Conservation (phyloP, 2,329 filamentous ascomycete genomes). For the Talaromyces amestolkiae region DNA sequence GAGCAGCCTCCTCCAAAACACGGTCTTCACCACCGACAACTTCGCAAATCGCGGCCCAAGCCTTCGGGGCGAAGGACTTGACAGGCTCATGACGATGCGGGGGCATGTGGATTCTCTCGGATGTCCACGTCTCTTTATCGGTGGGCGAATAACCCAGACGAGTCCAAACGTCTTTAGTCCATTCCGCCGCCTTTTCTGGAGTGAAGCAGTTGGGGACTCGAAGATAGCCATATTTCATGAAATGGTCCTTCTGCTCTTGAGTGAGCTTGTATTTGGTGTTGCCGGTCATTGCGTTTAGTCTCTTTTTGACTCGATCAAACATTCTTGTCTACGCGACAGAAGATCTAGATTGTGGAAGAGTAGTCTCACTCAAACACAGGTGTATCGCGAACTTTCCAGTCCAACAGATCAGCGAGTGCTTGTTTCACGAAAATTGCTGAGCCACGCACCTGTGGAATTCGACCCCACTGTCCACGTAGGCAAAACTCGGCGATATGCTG, state of each 20-base stretch:
- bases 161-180: slow-evolving; percentile 58
- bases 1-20: slow-evolving; percentile 48
- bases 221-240: slow-evolving; percentile 56
- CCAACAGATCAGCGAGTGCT: neutral
- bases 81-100: slow-evolving; percentile 56
- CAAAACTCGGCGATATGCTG: neutral
- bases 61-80: slow-evolving; percentile 59
- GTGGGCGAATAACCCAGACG: slow-evolving; percentile 63
- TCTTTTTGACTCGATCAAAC: slow-evolving; percentile 10
- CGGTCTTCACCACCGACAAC: slow-evolving; percentile 63
- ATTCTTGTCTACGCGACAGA: neutral
- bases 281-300: neutral
- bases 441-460: neutral
- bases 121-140: slow-evolving; percentile 65
- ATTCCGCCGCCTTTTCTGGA: slow-evolving; percentile 46
- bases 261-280: slow-evolving; percentile 34
- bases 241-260: slow-evolving; percentile 51
- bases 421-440: neutral
- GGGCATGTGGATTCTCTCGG: slow-evolving; percentile 63
- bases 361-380: neutral
- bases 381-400: neutral
- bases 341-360: neutral
- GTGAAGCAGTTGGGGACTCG: slow-evolving; percentile 55
- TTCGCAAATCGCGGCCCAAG: slow-evolving; percentile 65
- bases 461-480: neutral